Evolutionary conservation across 2,329 filamentous ascomycete species (phyloP), one percentile per base, ranked within the genome.

Genomic region (Trichophyton simii): DNA sequence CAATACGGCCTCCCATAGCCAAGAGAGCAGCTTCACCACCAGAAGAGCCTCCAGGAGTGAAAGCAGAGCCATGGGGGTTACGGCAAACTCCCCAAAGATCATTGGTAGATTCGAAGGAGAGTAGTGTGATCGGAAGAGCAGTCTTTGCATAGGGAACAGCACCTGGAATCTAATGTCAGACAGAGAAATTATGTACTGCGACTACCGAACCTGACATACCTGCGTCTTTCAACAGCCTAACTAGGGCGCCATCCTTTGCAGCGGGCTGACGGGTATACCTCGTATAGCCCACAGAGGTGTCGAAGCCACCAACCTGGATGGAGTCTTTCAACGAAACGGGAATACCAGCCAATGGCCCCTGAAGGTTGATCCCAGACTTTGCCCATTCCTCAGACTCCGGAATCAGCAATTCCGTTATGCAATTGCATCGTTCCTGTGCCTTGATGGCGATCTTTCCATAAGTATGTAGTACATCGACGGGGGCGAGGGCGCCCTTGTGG

Each of bases 121-220:
- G 80, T 1, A 96, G 81, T 0, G 91, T 95, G 61, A 92, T 87
- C 3, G 91, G 92, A 1, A 95, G 72, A 64, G 94, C 94, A 0
- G 91, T 96, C 79, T 96, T 97, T 65, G 91, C 89, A 71, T 95
- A 96, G 0, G 91, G 91, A 1, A 96, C 81, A 0, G 91, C 91
- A 22, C 91, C 82, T 79, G 36, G 38, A 6, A 20, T 11, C 41
- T 2, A 22, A n/a, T 38, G 59, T 62, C 44, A 63, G 58, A 25
- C 9, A 59, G 34, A 18, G 20, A 38, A 20, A 18, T 7, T 34
- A 8, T 31, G 42, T 22, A 55, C 3, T 15, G 18, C n/a, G 25
- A 28, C 13, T n/a, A 58, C 13, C 57, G 31, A 58, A 38, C 11
- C 25, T 6, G 38, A 46, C 67, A 60, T 69, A 78, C 78, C 88